Evolutionary conservation across 2,329 filamentous ascomycete genomes (phyloP).

Genomic region (Pseudogymnoascus sp.): DNA sequence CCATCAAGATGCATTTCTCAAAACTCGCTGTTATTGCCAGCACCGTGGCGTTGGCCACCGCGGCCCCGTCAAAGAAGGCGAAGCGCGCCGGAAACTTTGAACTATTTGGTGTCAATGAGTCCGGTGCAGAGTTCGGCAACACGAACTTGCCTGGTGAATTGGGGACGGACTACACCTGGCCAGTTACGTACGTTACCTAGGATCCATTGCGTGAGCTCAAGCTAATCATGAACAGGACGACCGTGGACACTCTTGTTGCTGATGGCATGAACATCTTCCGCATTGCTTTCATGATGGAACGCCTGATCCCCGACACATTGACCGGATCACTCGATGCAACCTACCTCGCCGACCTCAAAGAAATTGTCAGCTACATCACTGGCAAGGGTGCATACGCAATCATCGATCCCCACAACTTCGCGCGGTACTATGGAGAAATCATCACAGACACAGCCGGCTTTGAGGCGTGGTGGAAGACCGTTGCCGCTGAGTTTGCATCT

Average conservation of each 20-base stretch:
- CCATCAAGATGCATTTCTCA: conserved; percentile 17
- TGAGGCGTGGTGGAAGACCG: conserved; percentile 32
- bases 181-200: conserved; percentile 37
- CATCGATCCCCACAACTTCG: conserved; percentile 42
- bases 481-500: conserved; percentile 29
- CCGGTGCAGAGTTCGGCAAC: conserved; percentile 54
- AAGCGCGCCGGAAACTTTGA: conserved; percentile 33
- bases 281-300: conserved; percentile 47
- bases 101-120: conserved; percentile 32
- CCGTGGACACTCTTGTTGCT: conserved; percentile 38
- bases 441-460: conserved; percentile 30
- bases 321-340: conserved; percentile 37
- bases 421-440: conserved; percentile 35
- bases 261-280: conserved; percentile 51
- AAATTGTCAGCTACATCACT: conserved; percentile 40
- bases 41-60: conserved; percentile 19
- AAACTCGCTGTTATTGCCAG: conserved; percentile 17
- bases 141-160: conserved; percentile 46
- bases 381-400: conserved; percentile 38
- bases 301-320: conserved; percentile 42
- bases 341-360: conserved; percentile 38
- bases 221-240: conserved; percentile 15
- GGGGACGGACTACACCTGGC: conserved; percentile 52
- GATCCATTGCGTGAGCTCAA: conserved; percentile 11
- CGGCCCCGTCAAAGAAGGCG: conserved; percentile 25